Evolutionary conservation across 2,329 filamentous ascomycete genomes (phyloP), one percentile per base, ranked within the genome.

Genomic region (Calonectria montana): DNA sequence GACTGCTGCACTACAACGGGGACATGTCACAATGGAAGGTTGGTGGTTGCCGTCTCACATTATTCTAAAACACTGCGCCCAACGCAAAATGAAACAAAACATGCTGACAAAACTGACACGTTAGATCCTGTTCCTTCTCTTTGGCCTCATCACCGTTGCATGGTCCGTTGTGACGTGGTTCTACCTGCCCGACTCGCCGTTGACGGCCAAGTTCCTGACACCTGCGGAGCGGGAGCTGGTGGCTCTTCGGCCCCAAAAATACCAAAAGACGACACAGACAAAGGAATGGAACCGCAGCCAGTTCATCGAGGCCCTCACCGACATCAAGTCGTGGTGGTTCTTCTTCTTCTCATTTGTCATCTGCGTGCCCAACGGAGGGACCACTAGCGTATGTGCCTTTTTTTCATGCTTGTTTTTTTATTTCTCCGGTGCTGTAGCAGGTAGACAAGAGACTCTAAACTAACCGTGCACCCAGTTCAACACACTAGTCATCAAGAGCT

Each of bases 311-410:
- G 74, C 77, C 4, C 70, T 79, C 61, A 72, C 70, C 29, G 77
- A 79, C 39, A 50, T 70, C 23, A 76, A 78, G 62, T 70, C 76
- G 2, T 79, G 77, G 77, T 76, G 75, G 31, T 77, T 77, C 39
- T 71, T 73, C n/a, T 47, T 71, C 61, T 73, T 71, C 37, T 70
- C 47, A 2, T 66, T 66, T 75, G 73, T 77, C 73, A 79, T 47
- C 69, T 72, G 70, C 21, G 70, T 72, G 31, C 70, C 70, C 12
- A 72, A 72, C 31, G 70, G 70, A 37, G 70, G 70, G 27, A 72
- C 70, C 2, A 72, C 70, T n/a, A 72, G 70, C 25, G 70, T 72
- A 59, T 16, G 62, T 47, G 31, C 43, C 31, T 13, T 39, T 7
- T 15, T 53, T 21, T 16, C 21, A 16, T 67, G 5, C 23, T n/a